Evolutionary conservation across 257 asterid species (phyloP).

Genomic region (Paraleonurus japonicus): DNA sequence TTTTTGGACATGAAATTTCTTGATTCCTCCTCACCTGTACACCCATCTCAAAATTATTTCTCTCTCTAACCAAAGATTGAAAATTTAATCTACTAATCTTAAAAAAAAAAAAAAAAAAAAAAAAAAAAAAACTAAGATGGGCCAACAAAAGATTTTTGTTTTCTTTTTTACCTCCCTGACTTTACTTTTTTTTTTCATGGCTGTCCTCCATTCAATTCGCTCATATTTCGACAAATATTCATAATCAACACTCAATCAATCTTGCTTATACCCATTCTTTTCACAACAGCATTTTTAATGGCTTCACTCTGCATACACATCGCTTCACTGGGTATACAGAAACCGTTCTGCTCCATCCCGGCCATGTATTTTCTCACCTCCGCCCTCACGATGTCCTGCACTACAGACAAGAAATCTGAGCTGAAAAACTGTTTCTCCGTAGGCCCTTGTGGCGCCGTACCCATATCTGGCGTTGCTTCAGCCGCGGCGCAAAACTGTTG

Average conservation of each 20-base stretch:
- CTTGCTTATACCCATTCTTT: slow-evolving; percentile 71
- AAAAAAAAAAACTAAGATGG: slow-evolving; percentile 10
- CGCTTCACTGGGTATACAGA: slow-evolving; percentile 43
- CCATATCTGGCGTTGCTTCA: not conserved
- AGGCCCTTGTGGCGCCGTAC: not conserved
- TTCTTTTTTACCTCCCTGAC: not conserved
- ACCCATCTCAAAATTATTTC: slow-evolving; percentile 46
- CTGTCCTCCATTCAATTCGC: not conserved
- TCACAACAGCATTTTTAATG: slow-evolving; percentile 60
- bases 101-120: slow-evolving; percentile 4
- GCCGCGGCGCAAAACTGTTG: slow-evolving; percentile 13
- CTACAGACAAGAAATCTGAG: slow-evolving; percentile 52
- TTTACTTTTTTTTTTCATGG: not conserved
- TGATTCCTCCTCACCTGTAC: slow-evolving; percentile 39
- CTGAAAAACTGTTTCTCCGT: slow-evolving; percentile 65
- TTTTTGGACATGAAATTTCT: not conserved
- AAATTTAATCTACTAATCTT: slow-evolving; percentile 22
- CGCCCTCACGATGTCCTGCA: slow-evolving; percentile 67
- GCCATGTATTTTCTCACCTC: slow-evolving; percentile 55
- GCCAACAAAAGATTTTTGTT: slow-evolving; percentile 15
- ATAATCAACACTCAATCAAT: slow-evolving; percentile 38
- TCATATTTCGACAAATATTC: not conserved
- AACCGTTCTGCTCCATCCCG: slow-evolving; percentile 51
- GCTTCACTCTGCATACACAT: slow-evolving; percentile 44
- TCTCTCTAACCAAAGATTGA: slow-evolving; percentile 26